Evolutionary conservation across 2,329 filamentous ascomycete species (phyloP), one percentile per base, ranked within the genome.

Genomic region (Tothia fuscella): DNA sequence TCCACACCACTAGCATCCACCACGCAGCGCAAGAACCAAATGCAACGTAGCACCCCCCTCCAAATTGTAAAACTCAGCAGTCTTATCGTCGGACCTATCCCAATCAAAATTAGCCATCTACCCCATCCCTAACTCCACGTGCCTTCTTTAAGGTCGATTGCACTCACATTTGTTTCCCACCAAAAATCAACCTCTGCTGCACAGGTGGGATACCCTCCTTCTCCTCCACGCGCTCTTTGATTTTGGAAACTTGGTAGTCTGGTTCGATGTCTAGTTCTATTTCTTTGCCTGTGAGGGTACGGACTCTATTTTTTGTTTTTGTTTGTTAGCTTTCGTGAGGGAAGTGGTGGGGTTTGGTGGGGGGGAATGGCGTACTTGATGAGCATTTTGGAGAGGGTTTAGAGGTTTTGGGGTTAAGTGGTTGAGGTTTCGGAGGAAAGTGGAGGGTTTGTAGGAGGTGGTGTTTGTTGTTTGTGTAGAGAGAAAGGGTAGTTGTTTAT

Each of bases 191-290:
- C 45, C 91, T 80, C 66, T 98, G 91, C 66, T 98, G 91, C 14
- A 91, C 87, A 1, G 91, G 91, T 32, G 91, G 89, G 54, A 98
- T 98, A 44, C 91, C 91, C 61, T 96, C 91, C 67, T 96, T 96
- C 70, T 98, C 91, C 65, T 98, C 91, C 43, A 98, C 91, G 56
- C 89, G 88, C 67, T 96, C 91, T 73, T 98, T 98, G 72, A 98
- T 96, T 62, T 88, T 80, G 30, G 82, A 80, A 53, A 96, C 88
- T 75, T 88, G 94, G 74, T 93, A 93, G 57, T 86, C 80, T 41
- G 78, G 72, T 70, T 96, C 91, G 60, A 98, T 93, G 59, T 96
- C 88, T 55, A 98, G 78, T 72, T 96, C 89, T 62, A 96, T 96
- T 68, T 98, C 87, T 72, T 96, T 96, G 58, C 91, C 91, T 49